Evolutionary conservation across 2,329 filamentous ascomycete genomes (phyloP), one percentile per base, ranked within the genome.

Genomic region (Neofusicoccum cordaticola): DNA sequence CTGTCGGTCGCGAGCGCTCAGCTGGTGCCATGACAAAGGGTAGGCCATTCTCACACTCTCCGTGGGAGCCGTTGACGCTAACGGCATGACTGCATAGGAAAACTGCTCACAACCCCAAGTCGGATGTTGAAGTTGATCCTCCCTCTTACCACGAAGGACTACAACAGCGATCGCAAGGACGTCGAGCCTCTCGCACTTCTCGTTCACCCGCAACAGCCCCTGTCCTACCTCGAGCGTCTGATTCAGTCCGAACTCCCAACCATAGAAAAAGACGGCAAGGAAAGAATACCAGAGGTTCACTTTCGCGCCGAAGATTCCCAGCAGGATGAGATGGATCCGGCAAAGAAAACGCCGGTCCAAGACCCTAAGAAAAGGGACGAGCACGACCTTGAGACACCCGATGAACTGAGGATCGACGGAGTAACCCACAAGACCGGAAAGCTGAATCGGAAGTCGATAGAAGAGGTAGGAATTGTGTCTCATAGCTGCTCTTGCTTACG

Each of bases 141-240:
- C 0, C 92, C 92, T 0, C 82, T 96, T 31, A 87, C 86, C 0
- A 88, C 85, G 0, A 78, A 82, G 51, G 86, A 88, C 64, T 81
- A 82, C 35, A 84, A 86, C 67, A 78, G 79, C 1, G 85, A 88
- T 67, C 82, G 87, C 64, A 89, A 90, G 76, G 84, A 88, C 53
- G 87, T 94, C n/a, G 91, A 96, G 70, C 92, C 93, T 0, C 82
- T 97, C 12, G 93, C 93, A 0, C 84, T 97, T 0, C 86, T 97
- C 2, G 85, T 97, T 0, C 93, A 97, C 70, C 93, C 93, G 0
- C 91, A 96, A 67, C 93, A 97, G 73, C 93, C 93, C 0, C 83
- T 97, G 2, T 96, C 92, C 8, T 96, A 97, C 75, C 87, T 97
- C 47, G 92, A 96, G 75, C 87, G 92, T 8, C 81, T 97, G 2